Evolutionary conservation across 2,329 filamentous ascomycete species (phyloP).

Genomic region (Metarhizium humberi): DNA sequence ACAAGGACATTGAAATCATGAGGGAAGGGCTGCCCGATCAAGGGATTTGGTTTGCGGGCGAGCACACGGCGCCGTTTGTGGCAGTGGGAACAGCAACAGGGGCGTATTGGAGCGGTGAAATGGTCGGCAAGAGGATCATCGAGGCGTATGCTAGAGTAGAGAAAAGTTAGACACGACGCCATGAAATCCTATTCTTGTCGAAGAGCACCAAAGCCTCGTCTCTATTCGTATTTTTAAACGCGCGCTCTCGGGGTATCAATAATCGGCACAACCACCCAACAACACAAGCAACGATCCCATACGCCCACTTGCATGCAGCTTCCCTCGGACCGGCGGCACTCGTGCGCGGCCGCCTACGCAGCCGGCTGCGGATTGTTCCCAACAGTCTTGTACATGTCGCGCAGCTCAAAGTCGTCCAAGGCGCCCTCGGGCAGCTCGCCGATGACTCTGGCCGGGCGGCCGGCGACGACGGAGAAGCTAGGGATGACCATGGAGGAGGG

Average conservation of each 20-base stretch:
- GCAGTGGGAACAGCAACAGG: slow-evolving; percentile 82
- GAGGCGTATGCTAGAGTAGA: slow-evolving; percentile 36
- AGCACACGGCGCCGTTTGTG: slow-evolving; percentile 86
- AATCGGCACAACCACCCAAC: too few relatives aligned
- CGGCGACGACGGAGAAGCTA: slow-evolving; percentile 85
- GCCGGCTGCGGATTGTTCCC: slow-evolving; percentile 42
- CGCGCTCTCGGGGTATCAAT: neutral
- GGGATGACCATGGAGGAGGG: slow-evolving; percentile 86
- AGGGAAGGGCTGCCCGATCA: slow-evolving; percentile 53
- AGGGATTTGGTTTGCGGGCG: slow-evolving; percentile 78
- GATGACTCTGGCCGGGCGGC: slow-evolving; percentile 67
- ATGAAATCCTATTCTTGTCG: too few relatives aligned
- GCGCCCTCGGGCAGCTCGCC: slow-evolving; percentile 71
- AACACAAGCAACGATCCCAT: too few relatives aligned
- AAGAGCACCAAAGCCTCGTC: neutral
- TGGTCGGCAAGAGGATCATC: slow-evolving; percentile 56
- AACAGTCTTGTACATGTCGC: slow-evolving; percentile 55
- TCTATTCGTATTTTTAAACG: too few relatives aligned
- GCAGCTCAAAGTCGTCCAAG: slow-evolving; percentile 53
- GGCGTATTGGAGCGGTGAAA: slow-evolving; percentile 86
- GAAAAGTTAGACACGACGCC: neutral
- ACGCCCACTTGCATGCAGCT: too few relatives aligned
- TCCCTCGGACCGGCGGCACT: neutral
- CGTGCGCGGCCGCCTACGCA: slow-evolving; percentile 10
- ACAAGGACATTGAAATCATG: slow-evolving; percentile 60